Evolutionary conservation across 148 eudicot genomes (phyloP).

Genomic region (Simmondsia chinensis): DNA sequence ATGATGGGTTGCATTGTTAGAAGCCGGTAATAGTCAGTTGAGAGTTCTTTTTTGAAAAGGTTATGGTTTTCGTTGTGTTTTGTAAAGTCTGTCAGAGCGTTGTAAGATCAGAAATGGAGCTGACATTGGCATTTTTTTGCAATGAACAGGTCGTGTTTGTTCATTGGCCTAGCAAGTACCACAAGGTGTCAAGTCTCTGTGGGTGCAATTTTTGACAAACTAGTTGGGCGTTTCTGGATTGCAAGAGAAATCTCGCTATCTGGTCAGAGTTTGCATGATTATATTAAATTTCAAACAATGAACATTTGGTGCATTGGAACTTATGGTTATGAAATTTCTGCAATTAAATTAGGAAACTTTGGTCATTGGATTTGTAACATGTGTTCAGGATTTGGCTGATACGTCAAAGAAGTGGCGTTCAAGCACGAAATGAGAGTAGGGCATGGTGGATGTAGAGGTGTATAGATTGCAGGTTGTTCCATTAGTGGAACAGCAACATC

Average conservation of each 20-base stretch:
- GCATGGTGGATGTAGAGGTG: slow-evolving; percentile 31
- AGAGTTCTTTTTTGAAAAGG: slow-evolving; percentile 3
- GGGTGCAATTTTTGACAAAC: slow-evolving; percentile 9
- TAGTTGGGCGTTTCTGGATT: slow-evolving; percentile 1
- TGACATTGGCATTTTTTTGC: slow-evolving; percentile 16
- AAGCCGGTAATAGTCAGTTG: neutral
- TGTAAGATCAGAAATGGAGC: slow-evolving; percentile 7
- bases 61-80: slow-evolving; percentile 10
- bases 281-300: slow-evolving; percentile 7
- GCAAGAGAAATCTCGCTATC: slow-evolving; percentile 3
- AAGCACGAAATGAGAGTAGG: slow-evolving; percentile 31
- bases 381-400: slow-evolving; percentile 15
- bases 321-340: slow-evolving; percentile 9
- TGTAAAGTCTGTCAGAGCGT: slow-evolving; percentile 1
- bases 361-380: slow-evolving; percentile 13
- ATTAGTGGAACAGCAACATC: slow-evolving; percentile 10
- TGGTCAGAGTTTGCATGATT: slow-evolving; percentile 20
- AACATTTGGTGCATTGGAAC: slow-evolving; percentile 14
- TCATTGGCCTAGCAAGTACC: slow-evolving; percentile 1
- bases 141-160: slow-evolving; percentile 22
- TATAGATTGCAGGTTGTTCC: slow-evolving; percentile 20
- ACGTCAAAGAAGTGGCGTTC: slow-evolving; percentile 3
- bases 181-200: slow-evolving; percentile 11
- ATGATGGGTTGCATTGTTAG: neutral
- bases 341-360: slow-evolving; percentile 13